A percentile compares a stretch with the other conserved stretches of the same genome.
Conservation (phyloP, 2,329 filamentous ascomycete genomes). For the Fusarium sublunatum region DNA sequence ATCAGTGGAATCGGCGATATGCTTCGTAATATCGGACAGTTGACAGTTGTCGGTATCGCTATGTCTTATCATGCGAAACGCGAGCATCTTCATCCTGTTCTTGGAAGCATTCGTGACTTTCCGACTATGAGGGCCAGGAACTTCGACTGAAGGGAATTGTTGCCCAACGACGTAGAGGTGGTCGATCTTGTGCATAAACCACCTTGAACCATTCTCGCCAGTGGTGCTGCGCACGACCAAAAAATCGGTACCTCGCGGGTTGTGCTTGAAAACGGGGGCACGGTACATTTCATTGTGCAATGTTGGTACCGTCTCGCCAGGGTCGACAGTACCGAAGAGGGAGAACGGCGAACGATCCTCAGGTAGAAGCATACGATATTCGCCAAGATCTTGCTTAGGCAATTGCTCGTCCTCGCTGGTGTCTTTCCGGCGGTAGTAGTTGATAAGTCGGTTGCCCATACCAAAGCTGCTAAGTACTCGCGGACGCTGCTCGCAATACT, state of each 20-base stretch:
- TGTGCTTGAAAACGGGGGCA: conserved; percentile 91
- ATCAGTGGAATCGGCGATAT: conserved; percentile 92
- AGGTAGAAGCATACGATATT: conserved; percentile 86
- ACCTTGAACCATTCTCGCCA: conserved; percentile 78
- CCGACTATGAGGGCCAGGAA: conserved; percentile 91
- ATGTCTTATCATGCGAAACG: conserved; percentile 86
- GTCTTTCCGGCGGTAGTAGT: conserved; percentile 91
- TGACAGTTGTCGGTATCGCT: conserved; percentile 76
- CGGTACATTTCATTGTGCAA: conserved; percentile 96
- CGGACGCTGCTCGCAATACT: conserved; percentile 95
- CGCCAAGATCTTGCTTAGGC: conserved; percentile 86
- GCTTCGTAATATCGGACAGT: conserved; percentile 87
- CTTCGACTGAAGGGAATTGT: conserved; percentile 89
- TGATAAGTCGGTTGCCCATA: conserved; percentile 96
- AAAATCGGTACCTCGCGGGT: conserved; percentile 82
- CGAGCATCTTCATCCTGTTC: conserved; percentile 95
- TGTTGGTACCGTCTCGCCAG: conserved; percentile 89
- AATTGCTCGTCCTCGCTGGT: conserved; percentile 77
- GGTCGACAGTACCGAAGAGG: conserved; percentile 91
- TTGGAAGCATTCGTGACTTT: conserved; percentile 98
- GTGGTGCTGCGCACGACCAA: conserved; percentile 86
- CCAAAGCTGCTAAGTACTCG: conserved; percentile 94
- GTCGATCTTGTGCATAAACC: conserved; percentile 89
- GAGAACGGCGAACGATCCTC: conserved; percentile 97
- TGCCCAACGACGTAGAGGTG: conserved; percentile 93